Evolutionary conservation across 164 flowering plant species (phyloP), one percentile per base, ranked within the genome.

Genomic region (Brasenia schreberi): DNA sequence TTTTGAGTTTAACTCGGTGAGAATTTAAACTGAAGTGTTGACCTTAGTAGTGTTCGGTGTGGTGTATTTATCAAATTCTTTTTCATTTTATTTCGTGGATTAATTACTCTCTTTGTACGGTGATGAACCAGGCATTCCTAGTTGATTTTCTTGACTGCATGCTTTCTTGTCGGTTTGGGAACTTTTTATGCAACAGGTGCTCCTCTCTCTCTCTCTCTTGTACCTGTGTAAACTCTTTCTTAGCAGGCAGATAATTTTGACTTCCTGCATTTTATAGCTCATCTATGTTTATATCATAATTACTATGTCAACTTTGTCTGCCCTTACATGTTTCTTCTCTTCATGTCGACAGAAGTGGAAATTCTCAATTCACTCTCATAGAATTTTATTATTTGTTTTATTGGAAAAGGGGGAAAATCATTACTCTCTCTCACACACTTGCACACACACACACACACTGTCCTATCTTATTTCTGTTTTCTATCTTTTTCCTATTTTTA

Each of bases 141-240:
- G 99, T 92, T 69, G 98, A 95, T 77, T 82, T 95, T 67, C 65
- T 92, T 78, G 99, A 92, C 71, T 86, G 87, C 73, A 66, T 88
- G 75, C 84, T 87, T 60, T 95, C 99, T 1, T 88, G 90, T 78
- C 98, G 97, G 65, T 92, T 95, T 79, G 99, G 99, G 6, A 95
- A 95, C 82, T 95, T 95, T 78, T 77, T 95, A 60, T 88, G 96
- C 79, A 95, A 95, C 72, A 88, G 97, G 99, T 92, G 82, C n/a
- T 61, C 66, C 59, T 18, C 59, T 39, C 42, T 7, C 43, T 27
- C 27, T 23, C 27, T 0, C 27, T 2, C n/a, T 23, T 2, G 27
- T 23, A 23, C 27, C 27, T 23, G 27, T 23, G 0, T 23, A 23
- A 23, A 0, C 43, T 53, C 9, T 69, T 69, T 64, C 27, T 49